Base-by-base conservation (phyloP, 2,329 filamentous ascomycete species). In the Alternaria metachromatica region DNA sequence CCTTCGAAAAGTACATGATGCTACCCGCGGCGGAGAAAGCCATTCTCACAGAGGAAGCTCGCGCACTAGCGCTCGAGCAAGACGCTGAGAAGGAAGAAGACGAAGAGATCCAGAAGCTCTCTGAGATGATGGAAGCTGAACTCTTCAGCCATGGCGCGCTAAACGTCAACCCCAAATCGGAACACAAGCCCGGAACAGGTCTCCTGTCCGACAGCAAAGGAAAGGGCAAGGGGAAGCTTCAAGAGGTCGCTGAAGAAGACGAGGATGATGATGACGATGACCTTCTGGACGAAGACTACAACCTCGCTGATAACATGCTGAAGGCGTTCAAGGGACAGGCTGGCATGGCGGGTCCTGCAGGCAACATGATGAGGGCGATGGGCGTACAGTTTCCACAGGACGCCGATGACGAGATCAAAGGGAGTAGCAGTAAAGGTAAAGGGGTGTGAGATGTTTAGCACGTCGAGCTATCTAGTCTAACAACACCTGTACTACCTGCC, bases 291-390 rank as follows among this genome's bases (percentile, higher is more conserved):
- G 88, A 96, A 26, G 92, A 98, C 76, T 92, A 94, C 70, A 95
- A 96, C 65, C 84, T 99, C 23, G 94, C 92, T 18, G 93, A 92
- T 78, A 98, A 98, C 74, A 84, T 99, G 58, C 84, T 99, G 2
- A 93, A 97, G 78, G 95, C 93, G 72, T 94, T 99, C 81, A 96
- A 97, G 76, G 90, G 92, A 15, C 95, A 98, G 78, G 93, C 85
- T 18, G 96, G 96, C 12, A 88, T 91, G 84, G 86, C 93, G 30
- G 96, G 96, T 0, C 96, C 96, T 1, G 92, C 92, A 3, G 90
- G 94, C 1, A 98, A 97, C 76, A 83, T 99, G 64, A 86, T 99
- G 73, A 90, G 90, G 7, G 87, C 96, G 82, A 91, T 98, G 90
- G 94, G 94, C 0, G 84, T 97, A 68, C 86, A 88, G 44, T 83